Conservation (phyloP, 2,329 filamentous ascomycete species). For the Fusarium solani-melongenae region DNA sequence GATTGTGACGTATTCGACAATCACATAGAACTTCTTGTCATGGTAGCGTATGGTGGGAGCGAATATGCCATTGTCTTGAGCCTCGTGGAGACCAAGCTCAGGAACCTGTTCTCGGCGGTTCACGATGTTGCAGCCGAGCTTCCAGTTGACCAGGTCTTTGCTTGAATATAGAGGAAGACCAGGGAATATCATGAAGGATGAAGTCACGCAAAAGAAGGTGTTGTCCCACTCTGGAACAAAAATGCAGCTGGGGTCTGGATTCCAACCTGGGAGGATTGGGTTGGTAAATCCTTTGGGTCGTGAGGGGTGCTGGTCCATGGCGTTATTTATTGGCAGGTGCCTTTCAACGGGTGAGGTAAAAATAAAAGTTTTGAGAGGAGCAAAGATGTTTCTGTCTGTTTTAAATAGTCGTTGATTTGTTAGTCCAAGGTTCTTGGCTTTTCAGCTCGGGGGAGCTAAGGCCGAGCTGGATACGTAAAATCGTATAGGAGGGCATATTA, state of each 20-base stretch:
- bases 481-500: neutral
- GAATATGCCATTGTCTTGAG: neutral
- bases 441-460: neutral
- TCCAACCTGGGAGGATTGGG: neutral
- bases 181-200: neutral
- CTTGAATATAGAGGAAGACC: neutral
- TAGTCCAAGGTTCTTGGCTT: neutral
- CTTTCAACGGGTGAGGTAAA: neutral
- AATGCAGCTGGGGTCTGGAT: neutral
- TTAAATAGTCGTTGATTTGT: neutral
- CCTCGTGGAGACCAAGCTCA: neutral
- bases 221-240: neutral
- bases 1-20: neutral
- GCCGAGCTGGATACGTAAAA: neutral
- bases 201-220: neutral
- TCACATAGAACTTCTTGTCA: neutral
- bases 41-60: neutral
- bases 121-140: neutral
- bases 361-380: neutral
- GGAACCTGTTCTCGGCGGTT: neutral
- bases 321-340: neutral
- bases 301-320: neutral
- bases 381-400: neutral
- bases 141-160: neutral
- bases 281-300: neutral